Evolutionary conservation across 306 rosid species (phyloP).

Genomic region (Astragalus membranaceus): DNA sequence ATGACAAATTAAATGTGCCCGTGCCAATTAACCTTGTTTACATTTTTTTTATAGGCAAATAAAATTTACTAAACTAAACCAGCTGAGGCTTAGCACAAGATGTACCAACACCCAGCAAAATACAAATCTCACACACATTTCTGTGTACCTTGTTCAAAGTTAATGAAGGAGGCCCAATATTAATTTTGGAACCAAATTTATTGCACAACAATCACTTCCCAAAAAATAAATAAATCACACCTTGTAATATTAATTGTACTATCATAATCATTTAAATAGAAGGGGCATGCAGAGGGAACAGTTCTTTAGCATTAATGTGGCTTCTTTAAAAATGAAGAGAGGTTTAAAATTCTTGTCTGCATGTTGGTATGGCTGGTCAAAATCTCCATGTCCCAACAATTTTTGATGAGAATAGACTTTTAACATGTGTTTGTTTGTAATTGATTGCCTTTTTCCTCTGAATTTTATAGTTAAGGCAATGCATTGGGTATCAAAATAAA

Average conservation of each 20-base stretch:
- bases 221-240: neutral
- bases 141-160: too few relatives aligned
- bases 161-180: too few relatives aligned
- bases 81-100: too few relatives aligned
- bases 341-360: neutral
- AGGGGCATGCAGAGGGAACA: neutral
- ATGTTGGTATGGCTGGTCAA: constrained; percentile 19
- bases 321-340: neutral
- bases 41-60: too few relatives aligned
- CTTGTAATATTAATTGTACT: too few relatives aligned
- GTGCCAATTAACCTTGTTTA: too few relatives aligned
- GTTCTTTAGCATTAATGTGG: neutral
- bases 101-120: too few relatives aligned
- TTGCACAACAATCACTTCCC: neutral
- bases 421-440: constrained; percentile 3
- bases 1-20: too few relatives aligned
- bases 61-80: too few relatives aligned
- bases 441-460: constrained; percentile 20
- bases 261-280: neutral
- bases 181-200: neutral
- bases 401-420: constrained; percentile 7
- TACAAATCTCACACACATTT: too few relatives aligned
- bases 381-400: constrained; percentile 9
- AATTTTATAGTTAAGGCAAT: constrained; percentile 23
- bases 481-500: constrained; percentile 22